Evolutionary conservation across 805 yeast genomes (phyloP).

Genomic region (Brettanomyces custersianus): DNA sequence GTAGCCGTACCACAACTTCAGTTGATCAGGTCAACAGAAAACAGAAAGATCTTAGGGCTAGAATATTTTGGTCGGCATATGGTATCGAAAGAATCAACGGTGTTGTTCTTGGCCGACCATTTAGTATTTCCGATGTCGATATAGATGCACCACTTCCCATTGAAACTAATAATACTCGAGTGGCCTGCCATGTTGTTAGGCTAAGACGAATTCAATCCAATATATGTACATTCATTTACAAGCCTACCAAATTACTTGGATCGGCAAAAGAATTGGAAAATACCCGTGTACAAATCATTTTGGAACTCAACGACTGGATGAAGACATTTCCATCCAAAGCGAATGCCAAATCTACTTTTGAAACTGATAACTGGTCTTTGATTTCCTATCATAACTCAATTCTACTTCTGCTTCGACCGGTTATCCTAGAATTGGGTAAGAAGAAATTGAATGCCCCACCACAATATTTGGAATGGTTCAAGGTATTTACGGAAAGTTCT

Average conservation of each 20-base stretch:
- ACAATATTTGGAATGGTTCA: conserved; percentile 24
- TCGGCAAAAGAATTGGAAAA: conserved; percentile 17
- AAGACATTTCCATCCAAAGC: conserved; percentile 21
- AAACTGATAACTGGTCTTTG: conserved; percentile 25
- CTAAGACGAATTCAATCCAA: conserved; percentile 26
- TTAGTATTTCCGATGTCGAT: conserved; percentile 27
- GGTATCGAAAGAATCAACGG: conserved; percentile 28
- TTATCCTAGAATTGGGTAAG: conserved; percentile 16
- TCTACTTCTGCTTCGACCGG: conserved; percentile 23
- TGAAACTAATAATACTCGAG: conserved; percentile 14
- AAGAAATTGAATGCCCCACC: conserved; percentile 11
- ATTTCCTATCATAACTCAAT: conserved; percentile 28
- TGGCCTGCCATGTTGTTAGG: conserved; percentile 24
- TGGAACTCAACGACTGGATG: conserved; percentile 27
- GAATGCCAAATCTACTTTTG: conserved; percentile 21
- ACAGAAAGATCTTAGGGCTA: conserved; percentile 14
- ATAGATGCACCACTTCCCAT: conserved; percentile 23
- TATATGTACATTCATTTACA: conserved; percentile 26
- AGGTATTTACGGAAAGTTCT: conserved; percentile 24
- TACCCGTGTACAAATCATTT: conserved; percentile 21
- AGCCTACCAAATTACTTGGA: conserved; percentile 10
- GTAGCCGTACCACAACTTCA: conserved; percentile 1
- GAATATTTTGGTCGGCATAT: conserved; percentile 29
- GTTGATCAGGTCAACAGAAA: background rate
- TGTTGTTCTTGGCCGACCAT: conserved; percentile 27